These are phyloP conservation scores for Xylaria sp. DNA, from an alignment of 2,329 filamentous ascomycete species.

Conservation along the genomic window DNA sequence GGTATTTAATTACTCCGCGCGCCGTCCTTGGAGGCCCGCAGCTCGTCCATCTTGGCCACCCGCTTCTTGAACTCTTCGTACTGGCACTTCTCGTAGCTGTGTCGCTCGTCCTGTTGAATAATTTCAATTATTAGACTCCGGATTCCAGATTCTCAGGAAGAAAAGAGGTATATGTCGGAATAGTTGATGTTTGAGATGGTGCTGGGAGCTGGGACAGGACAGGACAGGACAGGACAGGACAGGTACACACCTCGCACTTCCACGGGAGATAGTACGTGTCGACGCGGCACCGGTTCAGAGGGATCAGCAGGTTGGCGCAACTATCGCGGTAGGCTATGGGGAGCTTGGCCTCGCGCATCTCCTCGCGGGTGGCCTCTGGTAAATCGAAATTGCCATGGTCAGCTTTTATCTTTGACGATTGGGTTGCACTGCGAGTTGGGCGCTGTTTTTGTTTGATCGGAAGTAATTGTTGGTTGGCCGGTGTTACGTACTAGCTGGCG, in stretches of 20 bases:
- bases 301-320: constrained; percentile 93
- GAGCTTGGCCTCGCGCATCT: constrained; percentile 90
- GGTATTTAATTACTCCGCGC: constrained; percentile 78
- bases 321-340: constrained; percentile 92
- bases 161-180: no score
- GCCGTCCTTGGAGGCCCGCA: constrained; percentile 83
- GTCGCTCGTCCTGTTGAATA: constrained; percentile 78
- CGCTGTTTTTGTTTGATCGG: no score
- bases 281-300: constrained; percentile 91
- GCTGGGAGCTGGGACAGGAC: background rate
- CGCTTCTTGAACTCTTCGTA: constrained; percentile 99
- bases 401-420: background rate
- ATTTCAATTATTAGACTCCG: background rate
- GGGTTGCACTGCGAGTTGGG: no score
- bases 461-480: no score
- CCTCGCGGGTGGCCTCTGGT: constrained; percentile 79
- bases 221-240: background rate
- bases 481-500: constrained; percentile 36
- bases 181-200: no score
- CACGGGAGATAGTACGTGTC: constrained; percentile 94
- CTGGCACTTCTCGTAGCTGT: constrained; percentile 99
- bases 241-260: constrained; percentile 86
- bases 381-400: background rate
- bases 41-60: constrained; percentile 97
- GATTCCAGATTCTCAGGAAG: background rate